Evolutionary conservation across 2,329 filamentous ascomycete species (phyloP).

Genomic region (Paecilomyces dactylethromorphus): DNA sequence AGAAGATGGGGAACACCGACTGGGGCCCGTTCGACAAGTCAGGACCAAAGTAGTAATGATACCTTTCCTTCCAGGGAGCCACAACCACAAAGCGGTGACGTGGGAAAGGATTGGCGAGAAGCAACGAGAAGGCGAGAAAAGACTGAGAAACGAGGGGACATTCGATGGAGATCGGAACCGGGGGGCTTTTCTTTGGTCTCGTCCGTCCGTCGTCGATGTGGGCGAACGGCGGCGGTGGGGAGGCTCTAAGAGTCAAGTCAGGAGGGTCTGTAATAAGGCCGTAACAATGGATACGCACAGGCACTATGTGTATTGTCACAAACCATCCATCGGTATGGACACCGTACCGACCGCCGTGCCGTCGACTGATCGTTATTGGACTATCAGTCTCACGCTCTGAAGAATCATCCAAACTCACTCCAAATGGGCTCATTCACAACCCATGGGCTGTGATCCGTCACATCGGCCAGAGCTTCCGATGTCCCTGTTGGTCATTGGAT

Average conservation of each 20-base stretch:
- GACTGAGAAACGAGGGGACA: neutral
- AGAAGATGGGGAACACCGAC: neutral
- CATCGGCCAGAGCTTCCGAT: neutral
- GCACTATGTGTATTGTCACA: neutral
- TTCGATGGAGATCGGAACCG: neutral
- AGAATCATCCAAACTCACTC: neutral
- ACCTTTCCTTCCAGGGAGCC: neutral
- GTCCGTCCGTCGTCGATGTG: neutral
- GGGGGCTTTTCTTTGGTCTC: neutral
- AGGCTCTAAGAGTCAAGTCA: neutral
- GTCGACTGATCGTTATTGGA: neutral
- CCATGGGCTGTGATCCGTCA: neutral
- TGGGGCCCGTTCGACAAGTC: neutral
- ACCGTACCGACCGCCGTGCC: neutral
- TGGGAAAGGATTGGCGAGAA: neutral
- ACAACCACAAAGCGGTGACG: neutral
- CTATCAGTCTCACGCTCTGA: neutral
- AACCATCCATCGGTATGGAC: neutral
- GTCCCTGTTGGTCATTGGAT: neutral
- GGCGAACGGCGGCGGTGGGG: neutral
- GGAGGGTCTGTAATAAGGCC: neutral
- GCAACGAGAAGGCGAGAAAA: neutral
- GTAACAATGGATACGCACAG: neutral
- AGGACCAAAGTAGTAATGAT: neutral
- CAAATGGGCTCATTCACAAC: neutral